phyloP scores from a whole-genome alignment of 805 yeast genomes.

The Ogataea siamensis region DNA sequence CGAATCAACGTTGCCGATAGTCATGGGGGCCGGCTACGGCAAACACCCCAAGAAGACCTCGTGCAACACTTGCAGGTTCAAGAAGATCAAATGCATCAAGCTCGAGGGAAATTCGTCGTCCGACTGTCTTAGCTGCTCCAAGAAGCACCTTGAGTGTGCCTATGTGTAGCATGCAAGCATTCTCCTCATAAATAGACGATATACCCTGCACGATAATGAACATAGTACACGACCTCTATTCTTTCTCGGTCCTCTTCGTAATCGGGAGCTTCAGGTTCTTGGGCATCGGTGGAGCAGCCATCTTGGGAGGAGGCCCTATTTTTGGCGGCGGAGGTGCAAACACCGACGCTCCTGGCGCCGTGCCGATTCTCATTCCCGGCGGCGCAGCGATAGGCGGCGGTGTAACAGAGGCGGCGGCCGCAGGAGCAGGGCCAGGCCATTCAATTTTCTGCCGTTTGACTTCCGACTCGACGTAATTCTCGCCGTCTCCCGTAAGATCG shows the following conservation, averaged over 20 bases:
- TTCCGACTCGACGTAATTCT: slow-evolving; percentile 2
- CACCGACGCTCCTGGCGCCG: slow-evolving; percentile 7
- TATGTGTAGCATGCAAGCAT: slow-evolving; percentile 10
- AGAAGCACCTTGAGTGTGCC: slow-evolving; percentile 30
- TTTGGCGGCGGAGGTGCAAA: slow-evolving; percentile 28
- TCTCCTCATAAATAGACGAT: background rate
- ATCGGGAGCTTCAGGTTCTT: slow-evolving; percentile 1
- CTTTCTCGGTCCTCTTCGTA: background rate
- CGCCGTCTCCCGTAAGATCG: slow-evolving; percentile 39
- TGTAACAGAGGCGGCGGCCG: slow-evolving; percentile 20
- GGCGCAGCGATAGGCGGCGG: slow-evolving; percentile 21
- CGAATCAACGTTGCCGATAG: slow-evolving; percentile 3
- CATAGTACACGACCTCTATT: background rate
- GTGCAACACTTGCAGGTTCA: slow-evolving; percentile 34
- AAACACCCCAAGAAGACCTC: slow-evolving; percentile 34
- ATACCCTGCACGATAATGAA: slow-evolving; percentile 1
- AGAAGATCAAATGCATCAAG: slow-evolving; percentile 36
- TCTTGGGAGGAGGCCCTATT: slow-evolving; percentile 10
- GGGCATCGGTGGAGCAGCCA: slow-evolving; percentile 16
- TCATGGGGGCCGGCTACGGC: slow-evolving; percentile 4
- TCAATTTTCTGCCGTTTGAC: slow-evolving; percentile 5
- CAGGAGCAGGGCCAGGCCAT: slow-evolving; percentile 18
- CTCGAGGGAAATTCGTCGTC: slow-evolving; percentile 20
- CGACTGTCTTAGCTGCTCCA: slow-evolving; percentile 31
- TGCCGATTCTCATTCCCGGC: slow-evolving; percentile 19